These are phyloP conservation scores for Eruca vesicaria DNA, from an alignment of 441 rosid species.

Conservation along the genomic window DNA sequence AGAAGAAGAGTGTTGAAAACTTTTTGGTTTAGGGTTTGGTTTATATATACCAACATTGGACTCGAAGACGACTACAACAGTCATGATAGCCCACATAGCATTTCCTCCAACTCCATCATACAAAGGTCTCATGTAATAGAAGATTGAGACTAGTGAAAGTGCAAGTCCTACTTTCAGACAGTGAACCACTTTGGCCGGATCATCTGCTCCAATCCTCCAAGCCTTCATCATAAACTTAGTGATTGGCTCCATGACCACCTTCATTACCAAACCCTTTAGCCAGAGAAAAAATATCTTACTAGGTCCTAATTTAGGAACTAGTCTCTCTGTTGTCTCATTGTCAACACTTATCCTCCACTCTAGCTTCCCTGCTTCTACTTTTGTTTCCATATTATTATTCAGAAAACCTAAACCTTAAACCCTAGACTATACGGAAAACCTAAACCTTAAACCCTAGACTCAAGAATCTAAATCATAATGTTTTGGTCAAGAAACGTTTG, in stretches of 20 bases:
- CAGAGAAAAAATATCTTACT: slow-evolving; percentile 26
- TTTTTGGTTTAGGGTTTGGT: not conserved
- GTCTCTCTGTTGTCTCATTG: slow-evolving; percentile 37
- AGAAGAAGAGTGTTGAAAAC: slow-evolving; percentile 5
- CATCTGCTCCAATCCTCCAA: slow-evolving; percentile 60
- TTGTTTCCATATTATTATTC: slow-evolving; percentile 21
- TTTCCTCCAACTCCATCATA: slow-evolving; percentile 65
- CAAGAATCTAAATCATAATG: slow-evolving; percentile 1
- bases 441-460: not conserved
- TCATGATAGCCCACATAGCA: slow-evolving; percentile 82
- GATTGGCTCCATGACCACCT: slow-evolving; percentile 23
- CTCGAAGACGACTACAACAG: slow-evolving; percentile 71
- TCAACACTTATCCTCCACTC: slow-evolving; percentile 62
- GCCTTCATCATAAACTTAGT: slow-evolving; percentile 38
- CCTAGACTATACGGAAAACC: not conserved
- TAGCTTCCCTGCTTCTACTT: slow-evolving; percentile 36
- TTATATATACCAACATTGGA: slow-evolving; percentile 56
- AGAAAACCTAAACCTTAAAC: not conserved
- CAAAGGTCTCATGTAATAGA: slow-evolving; percentile 69
- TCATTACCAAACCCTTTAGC: slow-evolving; percentile 33
- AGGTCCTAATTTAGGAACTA: slow-evolving; percentile 33
- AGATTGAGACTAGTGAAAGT: slow-evolving; percentile 59
- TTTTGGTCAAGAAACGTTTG: not conserved
- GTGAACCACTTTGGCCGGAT: slow-evolving; percentile 63
- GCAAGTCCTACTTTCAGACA: slow-evolving; percentile 71